Base-by-base conservation (phyloP, 768 basidiomycete genomes). In the Lactarius sanguifluus region DNA sequence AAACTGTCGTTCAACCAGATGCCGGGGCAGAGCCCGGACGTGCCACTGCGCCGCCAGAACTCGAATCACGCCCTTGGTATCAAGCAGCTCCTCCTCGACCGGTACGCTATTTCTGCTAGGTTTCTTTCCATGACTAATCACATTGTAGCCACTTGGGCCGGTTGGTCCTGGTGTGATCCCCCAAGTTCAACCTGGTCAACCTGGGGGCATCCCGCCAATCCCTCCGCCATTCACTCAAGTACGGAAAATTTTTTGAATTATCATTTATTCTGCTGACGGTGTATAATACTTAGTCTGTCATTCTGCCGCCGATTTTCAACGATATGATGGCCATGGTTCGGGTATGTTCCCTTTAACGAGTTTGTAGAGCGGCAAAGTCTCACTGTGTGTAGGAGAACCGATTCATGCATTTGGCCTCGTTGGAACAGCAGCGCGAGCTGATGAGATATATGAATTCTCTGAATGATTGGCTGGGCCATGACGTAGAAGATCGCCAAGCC, bases 381-480 rank as follows among this genome's bases (percentile, higher is more conserved):
- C 61, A 59, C 61, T 61, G 28, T 58, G 23, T 56, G 3, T 69
- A 93, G 91, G 89, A 92, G 78, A 91, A 90, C 74, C 88, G 88
- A 4, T 75, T 85, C 6, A 89, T 89, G 1, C 89, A 91, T 74
- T 75, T 85, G 23, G 90, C 89, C 0, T 88, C 89, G 32, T 83
- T 92, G 16, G 87, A 90, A 57, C 90, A 93, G 72, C 90, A 91
- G 70, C 82, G 90, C 45, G 90, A 90, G 73, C 77, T 92, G 59
- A 91, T 91, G 84, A 79, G 88, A 61, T 93, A 94, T 70, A 87
- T 94, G 84, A 73, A 83, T 57, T 83, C 81, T 2, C 77, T 94
- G 38, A 94, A 94, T 69, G 82, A 85, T 40, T 94, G 92, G 92
- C 78, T 94, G 18, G 86, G 82, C 64, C 83, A 86, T 40, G 92